Evolutionary conservation across 2,329 filamentous ascomycete genomes (phyloP).

Genomic region (Claviceps capensis): DNA sequence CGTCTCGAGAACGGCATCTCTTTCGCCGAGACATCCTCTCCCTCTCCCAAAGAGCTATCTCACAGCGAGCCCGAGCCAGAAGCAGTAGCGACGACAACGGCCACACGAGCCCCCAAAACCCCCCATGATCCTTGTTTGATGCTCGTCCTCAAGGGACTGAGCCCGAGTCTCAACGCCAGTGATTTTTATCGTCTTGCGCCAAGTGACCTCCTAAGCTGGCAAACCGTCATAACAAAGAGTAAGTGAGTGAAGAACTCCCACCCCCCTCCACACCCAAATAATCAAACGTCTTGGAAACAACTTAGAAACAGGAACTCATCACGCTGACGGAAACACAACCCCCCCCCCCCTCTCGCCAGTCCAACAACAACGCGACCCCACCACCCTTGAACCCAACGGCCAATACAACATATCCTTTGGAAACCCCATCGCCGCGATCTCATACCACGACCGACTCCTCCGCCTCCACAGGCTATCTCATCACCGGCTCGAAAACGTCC

Average conservation of each 20-base stretch:
- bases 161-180: conserved; percentile 44
- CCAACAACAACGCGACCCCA: conserved; percentile 49
- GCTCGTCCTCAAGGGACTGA: conserved; percentile 45
- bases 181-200: conserved; percentile 59
- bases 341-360: conserved; percentile 21
- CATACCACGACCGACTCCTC: conserved; percentile 36
- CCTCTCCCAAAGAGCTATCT: too few relatives aligned
- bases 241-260: neutral
- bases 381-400: conserved; percentile 48
- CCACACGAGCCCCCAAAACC: neutral
- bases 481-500: conserved; percentile 15
- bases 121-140: conserved; percentile 14
- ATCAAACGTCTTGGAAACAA: neutral
- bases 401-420: conserved; percentile 57
- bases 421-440: conserved; percentile 37
- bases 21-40: neutral
- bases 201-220: conserved; percentile 55
- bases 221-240: conserved; percentile 46
- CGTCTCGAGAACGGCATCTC: neutral
- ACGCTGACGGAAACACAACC: neutral
- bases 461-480: conserved; percentile 20
- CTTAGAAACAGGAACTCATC: neutral
- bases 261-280: neutral
- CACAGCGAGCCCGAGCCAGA: neutral
- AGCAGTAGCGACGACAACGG: neutral